phyloP scores from a whole-genome alignment of 2,329 filamentous ascomycete genomes.

The Fusarium coffeatum region DNA sequence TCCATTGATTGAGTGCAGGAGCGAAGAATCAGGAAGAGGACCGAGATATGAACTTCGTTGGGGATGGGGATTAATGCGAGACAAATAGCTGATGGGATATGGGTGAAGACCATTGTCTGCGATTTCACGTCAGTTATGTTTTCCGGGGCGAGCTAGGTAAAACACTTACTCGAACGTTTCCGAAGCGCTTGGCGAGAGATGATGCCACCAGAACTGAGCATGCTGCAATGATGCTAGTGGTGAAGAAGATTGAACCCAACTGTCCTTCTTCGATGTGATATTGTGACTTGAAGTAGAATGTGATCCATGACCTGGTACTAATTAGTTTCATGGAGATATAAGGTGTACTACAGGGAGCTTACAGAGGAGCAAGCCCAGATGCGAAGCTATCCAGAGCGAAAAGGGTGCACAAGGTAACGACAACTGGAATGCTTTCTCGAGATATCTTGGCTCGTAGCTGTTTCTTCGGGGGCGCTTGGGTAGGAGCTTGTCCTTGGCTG shows the following conservation, averaged over 20 bases:
- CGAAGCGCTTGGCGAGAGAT: constrained; percentile 65
- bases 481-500: neutral
- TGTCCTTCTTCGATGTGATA: constrained; percentile 61
- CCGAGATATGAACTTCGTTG: constrained; percentile 61
- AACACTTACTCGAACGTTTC: constrained; percentile 70
- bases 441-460: constrained; percentile 68
- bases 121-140: neutral
- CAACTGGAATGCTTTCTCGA: constrained; percentile 62
- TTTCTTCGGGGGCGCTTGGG: constrained; percentile 2
- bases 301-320: constrained; percentile 66
- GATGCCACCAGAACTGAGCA: constrained; percentile 64
- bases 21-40: constrained; percentile 71
- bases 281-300: constrained; percentile 65
- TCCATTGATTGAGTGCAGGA: constrained; percentile 76
- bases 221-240: constrained; percentile 63
- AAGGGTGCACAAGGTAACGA: constrained; percentile 72
- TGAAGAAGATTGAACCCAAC: constrained; percentile 67
- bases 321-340: rapidly evolving
- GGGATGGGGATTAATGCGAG: constrained; percentile 72
- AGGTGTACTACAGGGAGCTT: constrained; percentile 46
- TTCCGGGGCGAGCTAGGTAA: rapidly evolving
- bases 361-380: constrained; percentile 74
- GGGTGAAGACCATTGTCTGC: constrained; percentile 80
- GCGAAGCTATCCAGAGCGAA: constrained; percentile 77
- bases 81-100: constrained; percentile 75